These are phyloP conservation scores for Betula pendula DNA, from an alignment of 306 rosid species.

Conservation along the genomic window DNA sequence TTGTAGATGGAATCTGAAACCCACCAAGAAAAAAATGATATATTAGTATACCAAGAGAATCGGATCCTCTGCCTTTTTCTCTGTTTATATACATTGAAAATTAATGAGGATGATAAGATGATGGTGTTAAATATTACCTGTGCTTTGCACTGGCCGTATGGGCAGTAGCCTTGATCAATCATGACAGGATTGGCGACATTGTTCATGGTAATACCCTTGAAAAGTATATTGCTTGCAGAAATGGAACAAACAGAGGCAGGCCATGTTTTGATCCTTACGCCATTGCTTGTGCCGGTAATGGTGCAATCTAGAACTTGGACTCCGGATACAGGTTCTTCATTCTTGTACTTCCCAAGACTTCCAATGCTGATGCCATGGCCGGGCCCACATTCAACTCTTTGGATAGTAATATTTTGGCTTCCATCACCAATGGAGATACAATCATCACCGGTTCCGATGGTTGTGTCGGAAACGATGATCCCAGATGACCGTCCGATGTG, in stretches of 20 bases:
- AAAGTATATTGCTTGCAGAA: constrained; percentile 5
- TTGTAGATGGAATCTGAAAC: constrained; percentile 9
- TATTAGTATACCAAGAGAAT: too few species aligned
- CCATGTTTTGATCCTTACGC: constrained; percentile 32
- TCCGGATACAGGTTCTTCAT: constrained; percentile 22
- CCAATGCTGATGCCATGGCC: constrained; percentile 34
- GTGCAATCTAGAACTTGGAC: constrained; percentile 19
- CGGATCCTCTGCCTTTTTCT: too few species aligned
- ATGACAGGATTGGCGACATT: constrained; percentile 16
- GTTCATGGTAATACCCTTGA: constrained; percentile 23
- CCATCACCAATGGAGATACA: constrained; percentile 34
- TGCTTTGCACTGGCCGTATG: constrained; percentile 19
- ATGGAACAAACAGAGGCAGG: constrained; percentile 6
- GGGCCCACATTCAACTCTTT: constrained; percentile 18
- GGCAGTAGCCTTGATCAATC: constrained; percentile 30
- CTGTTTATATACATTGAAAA: neutral
- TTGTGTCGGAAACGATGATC: constrained; percentile 9
- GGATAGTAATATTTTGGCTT: constrained; percentile 16
- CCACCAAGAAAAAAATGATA: neutral
- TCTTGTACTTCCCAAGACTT: constrained; percentile 29
- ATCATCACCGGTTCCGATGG: constrained; percentile 28
- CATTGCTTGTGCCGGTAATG: constrained; percentile 2
- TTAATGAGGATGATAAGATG: too few species aligned
- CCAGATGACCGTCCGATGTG: constrained; percentile 19
- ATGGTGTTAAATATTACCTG: neutral